Base-by-base conservation (phyloP, 106 monocot species). In the Acanthochlamys bracteata region DNA sequence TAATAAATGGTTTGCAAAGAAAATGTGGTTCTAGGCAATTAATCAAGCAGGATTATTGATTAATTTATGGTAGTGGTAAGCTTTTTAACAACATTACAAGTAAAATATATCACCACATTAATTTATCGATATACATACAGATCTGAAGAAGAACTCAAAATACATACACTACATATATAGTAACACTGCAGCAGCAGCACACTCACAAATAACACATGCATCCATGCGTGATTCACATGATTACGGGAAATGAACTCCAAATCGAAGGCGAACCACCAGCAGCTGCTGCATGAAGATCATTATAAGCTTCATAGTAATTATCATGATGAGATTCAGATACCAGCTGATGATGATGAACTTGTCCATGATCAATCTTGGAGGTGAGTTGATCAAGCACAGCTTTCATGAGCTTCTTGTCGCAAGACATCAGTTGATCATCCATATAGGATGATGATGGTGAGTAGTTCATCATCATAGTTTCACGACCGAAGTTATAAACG, bases 361-460 rank as follows among this genome's bases (percentile, higher is more conserved):
- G n/a, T n/a, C n/a, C n/a, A n/a, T 33, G 4, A 6, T 33, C 19
- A 42, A 10, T 65, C 39, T 25, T 63, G 20, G 24, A 43, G 51
- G 51, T 70, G 20, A 86, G 19, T 10, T 90, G 89, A 25, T 75
- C 70, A 22, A 85, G 57, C 9, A 85, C 65, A 15, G 75, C 54
- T 25, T 72, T 84, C 4, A 90, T 4, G 57, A 56, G 65, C 66
- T 73, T 75, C 62, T 70, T 75, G 53, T 83, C 84, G 56, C 53
- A 63, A 20, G 61, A 23, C 15, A 56, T n/a, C n/a, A n/a, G 24
- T 7, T 66, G 67, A 24, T 71, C 64, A 24, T 74, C 64, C 33
- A 68, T 41, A 45, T 25, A 74, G 6, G 6, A 33, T 33, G 33
- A 33, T 6, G 6, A 33, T 33, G 33, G 6, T 6, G 14, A 60